phyloP scores from a whole-genome alignment of 352 stramenopile species.

The Pythium insidiosum region DNA sequence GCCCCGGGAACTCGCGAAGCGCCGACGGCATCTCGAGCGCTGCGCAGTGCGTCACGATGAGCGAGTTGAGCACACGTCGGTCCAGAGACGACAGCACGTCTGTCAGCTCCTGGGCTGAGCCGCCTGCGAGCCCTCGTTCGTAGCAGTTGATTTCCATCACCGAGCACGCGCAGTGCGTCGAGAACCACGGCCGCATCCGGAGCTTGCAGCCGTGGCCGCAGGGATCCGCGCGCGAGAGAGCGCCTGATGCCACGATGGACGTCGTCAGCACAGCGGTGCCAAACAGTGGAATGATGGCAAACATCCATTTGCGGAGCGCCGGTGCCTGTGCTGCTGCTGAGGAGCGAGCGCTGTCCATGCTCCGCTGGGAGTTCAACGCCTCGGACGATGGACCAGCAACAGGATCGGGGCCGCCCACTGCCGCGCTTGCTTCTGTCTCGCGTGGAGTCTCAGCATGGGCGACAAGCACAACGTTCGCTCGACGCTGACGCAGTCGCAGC shows the following conservation, averaged over 20 bases:
- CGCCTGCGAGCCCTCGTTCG: constrained; percentile 17
- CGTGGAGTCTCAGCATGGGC: not conserved
- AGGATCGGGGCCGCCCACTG: too few relatives aligned
- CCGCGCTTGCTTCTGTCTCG: not conserved
- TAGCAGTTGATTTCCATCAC: constrained; percentile 40
- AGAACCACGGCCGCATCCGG: constrained; percentile 37
- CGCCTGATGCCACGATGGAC: constrained; percentile 21
- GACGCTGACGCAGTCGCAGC: too few relatives aligned
- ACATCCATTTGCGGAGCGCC: not conserved
- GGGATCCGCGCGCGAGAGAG: constrained; percentile 13
- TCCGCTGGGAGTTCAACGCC: too few relatives aligned
- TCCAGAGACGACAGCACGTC: constrained; percentile 21
- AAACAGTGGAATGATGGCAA: constrained; percentile 15
- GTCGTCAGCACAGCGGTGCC: constrained; percentile 22
- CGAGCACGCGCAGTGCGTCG: constrained; percentile 25
- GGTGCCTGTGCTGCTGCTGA: too few relatives aligned
- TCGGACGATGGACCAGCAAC: not conserved
- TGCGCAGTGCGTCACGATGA: constrained; percentile 39
- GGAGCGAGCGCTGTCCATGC: too few relatives aligned
- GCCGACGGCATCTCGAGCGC: constrained; percentile 15
- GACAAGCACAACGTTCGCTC: not conserved
- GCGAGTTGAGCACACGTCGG: constrained; percentile 21
- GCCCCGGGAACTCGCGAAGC: constrained; percentile 20
- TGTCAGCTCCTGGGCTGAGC: constrained; percentile 8
- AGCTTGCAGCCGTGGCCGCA: constrained; percentile 27